These are phyloP conservation scores for Penicillium fimorum DNA, from an alignment of 495 filamentous ascomycete species.

Conservation along the genomic window DNA sequence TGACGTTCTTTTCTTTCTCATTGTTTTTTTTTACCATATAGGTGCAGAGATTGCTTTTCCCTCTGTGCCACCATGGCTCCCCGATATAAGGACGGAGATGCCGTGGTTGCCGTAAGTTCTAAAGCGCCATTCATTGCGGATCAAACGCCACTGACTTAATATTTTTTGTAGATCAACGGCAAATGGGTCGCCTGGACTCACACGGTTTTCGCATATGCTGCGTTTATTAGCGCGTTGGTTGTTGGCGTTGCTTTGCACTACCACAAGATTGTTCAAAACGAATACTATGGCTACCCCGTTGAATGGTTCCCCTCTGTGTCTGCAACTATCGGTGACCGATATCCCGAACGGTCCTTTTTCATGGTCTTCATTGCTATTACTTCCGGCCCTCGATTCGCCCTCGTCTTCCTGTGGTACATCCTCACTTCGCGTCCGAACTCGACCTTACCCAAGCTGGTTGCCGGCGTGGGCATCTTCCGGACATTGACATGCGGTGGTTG, in stretches of 20 bases:
- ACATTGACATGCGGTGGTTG: slow-evolving; percentile 95
- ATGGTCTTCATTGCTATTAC: slow-evolving; percentile 96
- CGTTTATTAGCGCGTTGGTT: slow-evolving; percentile 86
- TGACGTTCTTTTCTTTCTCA: slow-evolving; percentile 37
- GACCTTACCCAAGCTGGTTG: slow-evolving; percentile 76
- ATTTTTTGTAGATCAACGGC: slow-evolving; percentile 63
- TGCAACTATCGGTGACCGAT: slow-evolving; percentile 96
- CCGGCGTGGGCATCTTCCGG: slow-evolving; percentile 76
- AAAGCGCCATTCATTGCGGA: slow-evolving; percentile 10
- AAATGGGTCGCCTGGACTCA: slow-evolving; percentile 91
- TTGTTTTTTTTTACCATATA: slow-evolving; percentile 22
- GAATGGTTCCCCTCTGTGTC: slow-evolving; percentile 99
- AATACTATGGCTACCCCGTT: slow-evolving; percentile 92
- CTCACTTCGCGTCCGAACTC: slow-evolving; percentile 74
- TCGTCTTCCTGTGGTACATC: slow-evolving; percentile 91
- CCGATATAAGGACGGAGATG: slow-evolving; percentile 86
- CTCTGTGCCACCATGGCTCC: slow-evolving; percentile 62
- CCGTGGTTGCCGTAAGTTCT: slow-evolving; percentile 65
- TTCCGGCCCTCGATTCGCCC: slow-evolving; percentile 87
- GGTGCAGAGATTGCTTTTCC: slow-evolving; percentile 22
- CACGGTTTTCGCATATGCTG: slow-evolving; percentile 80
- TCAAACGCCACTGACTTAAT: slow-evolving; percentile 15
- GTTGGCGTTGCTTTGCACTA: slow-evolving; percentile 87
- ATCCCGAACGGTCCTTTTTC: slow-evolving; percentile 95
- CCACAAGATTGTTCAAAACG: slow-evolving; percentile 95